These are phyloP conservation scores for Melaleuca quinquenervia DNA, from an alignment of 345 rosid genomes.

Conservation along the genomic window DNA sequence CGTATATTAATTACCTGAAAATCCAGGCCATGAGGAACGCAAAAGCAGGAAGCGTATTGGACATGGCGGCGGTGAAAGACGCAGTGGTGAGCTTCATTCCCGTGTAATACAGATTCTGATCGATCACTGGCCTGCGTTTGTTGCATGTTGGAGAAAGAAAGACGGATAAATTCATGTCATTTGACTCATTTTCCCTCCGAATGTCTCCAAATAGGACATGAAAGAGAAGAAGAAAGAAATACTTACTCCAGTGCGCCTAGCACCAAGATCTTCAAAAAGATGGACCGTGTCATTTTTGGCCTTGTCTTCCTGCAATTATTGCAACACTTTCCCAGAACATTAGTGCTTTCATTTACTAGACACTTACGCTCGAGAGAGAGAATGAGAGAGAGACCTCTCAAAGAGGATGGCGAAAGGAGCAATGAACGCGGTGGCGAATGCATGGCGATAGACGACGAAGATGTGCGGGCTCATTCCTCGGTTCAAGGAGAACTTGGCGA, in stretches of 20 bases:
- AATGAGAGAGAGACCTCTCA: conserved; percentile 30
- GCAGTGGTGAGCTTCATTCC: conserved; percentile 90
- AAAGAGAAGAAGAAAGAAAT: neutral
- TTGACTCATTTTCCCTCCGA: neutral
- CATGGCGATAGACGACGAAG: conserved; percentile 59
- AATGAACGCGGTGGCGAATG: conserved; percentile 41
- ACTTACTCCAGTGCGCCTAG: conserved; percentile 73
- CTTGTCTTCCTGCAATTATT: conserved; percentile 44
- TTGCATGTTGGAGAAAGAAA: neutral
- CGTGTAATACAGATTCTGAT: conserved; percentile 58
- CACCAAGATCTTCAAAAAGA: conserved; percentile 48
- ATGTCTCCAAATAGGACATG: neutral
- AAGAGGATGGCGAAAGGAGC: conserved; percentile 68
- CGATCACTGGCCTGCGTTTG: conserved; percentile 40
- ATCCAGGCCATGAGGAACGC: conserved; percentile 85
- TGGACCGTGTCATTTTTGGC: conserved; percentile 67
- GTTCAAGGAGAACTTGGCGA: conserved; percentile 42
- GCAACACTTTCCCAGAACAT: neutral
- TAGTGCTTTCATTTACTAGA: neutral
- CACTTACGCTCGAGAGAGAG: neutral
- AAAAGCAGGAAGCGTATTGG: conserved; percentile 77
- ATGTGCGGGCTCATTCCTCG: conserved; percentile 60
- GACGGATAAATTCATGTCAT: neutral
- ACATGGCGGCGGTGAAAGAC: conserved; percentile 67
- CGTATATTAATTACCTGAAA: conserved; percentile 27